Evolutionary conservation across 202 grass and related monocot genomes (phyloP).

Genomic region (Hordeum pubiflorum): DNA sequence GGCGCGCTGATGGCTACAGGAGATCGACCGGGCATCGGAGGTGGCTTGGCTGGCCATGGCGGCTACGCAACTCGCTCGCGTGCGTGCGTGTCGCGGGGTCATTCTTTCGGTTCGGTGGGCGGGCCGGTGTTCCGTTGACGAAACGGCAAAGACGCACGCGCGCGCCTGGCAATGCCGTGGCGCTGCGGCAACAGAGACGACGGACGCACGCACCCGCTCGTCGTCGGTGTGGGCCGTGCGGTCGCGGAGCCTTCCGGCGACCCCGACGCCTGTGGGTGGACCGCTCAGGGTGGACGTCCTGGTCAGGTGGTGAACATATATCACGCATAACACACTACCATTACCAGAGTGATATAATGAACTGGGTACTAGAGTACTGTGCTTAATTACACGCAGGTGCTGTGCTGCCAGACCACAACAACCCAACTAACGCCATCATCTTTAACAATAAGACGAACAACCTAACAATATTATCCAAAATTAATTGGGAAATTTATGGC

Average conservation of each 20-base stretch:
- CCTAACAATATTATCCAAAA: background rate
- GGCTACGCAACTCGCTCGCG: background rate
- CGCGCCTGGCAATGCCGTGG: background rate
- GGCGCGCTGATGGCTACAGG: constrained; percentile 1
- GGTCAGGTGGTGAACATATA: no score
- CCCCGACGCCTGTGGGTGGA: background rate
- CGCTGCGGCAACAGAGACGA: background rate
- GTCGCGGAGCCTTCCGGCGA: background rate
- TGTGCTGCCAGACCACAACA: background rate
- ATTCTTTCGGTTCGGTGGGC: background rate
- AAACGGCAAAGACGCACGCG: background rate
- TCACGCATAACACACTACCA: background rate
- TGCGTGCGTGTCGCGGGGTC: background rate
- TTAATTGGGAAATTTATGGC: background rate
- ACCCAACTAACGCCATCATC: background rate
- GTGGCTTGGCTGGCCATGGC: background rate
- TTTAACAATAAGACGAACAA: background rate
- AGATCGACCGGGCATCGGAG: background rate
- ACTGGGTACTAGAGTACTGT: background rate
- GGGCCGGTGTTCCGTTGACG: background rate
- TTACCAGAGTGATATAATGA: background rate
- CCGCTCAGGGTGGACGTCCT: background rate
- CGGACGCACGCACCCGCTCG: background rate
- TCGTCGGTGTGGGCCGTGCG: background rate
- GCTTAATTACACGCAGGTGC: background rate